Evolutionary conservation across 441 rosid genomes (phyloP).

Genomic region (Pelargonium cotyledonis): DNA sequence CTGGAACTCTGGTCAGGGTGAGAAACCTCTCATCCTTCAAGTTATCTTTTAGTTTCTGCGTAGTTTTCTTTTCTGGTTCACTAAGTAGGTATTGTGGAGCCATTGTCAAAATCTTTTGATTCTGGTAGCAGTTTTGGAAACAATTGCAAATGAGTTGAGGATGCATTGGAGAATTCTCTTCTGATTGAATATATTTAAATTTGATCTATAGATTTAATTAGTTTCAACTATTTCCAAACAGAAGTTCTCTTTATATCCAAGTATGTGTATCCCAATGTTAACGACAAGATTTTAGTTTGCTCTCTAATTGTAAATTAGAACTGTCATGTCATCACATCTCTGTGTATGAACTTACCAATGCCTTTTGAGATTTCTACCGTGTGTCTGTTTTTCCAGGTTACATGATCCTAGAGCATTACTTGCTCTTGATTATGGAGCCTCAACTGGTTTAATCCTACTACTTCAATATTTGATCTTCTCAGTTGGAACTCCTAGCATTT

Average conservation of each 20-base stretch:
- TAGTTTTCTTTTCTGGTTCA: background rate
- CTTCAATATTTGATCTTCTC: background rate
- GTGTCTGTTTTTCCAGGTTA: too few species aligned
- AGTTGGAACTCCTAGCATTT: background rate
- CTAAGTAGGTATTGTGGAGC: too few species aligned
- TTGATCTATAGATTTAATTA: background rate
- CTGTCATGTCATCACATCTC: background rate
- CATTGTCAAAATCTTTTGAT: too few species aligned
- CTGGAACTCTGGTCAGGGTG: constrained; percentile 82
- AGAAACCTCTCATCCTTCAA: constrained; percentile 11
- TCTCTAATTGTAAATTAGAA: background rate
- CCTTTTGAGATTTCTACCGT: too few species aligned
- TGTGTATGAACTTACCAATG: background rate
- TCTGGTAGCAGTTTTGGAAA: background rate
- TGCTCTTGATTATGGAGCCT: background rate
- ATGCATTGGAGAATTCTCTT: background rate
- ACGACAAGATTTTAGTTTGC: background rate
- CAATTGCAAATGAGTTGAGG: background rate
- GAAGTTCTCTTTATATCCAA: background rate
- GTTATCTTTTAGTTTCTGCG: background rate
- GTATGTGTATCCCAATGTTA: background rate
- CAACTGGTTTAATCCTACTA: background rate
- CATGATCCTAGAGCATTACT: too few species aligned
- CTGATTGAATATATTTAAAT: background rate
- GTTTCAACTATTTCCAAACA: background rate